Conservation (phyloP, 257 asterid genomes). For the Coffea eugenioides region DNA sequence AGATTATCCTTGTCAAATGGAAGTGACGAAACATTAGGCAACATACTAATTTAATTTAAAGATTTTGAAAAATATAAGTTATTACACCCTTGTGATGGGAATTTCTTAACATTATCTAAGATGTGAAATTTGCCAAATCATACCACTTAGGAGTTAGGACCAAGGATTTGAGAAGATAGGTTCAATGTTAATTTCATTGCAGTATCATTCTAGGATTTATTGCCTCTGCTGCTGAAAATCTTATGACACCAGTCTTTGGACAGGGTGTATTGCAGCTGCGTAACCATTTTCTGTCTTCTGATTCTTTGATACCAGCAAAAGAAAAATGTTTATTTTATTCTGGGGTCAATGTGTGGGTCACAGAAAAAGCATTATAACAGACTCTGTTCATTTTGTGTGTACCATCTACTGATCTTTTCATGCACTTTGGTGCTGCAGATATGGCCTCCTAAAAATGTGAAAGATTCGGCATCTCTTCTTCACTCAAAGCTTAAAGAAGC, state of each 20-base stretch:
- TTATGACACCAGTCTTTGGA: neutral
- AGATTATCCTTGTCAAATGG: neutral
- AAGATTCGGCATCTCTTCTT: slow-evolving; percentile 83
- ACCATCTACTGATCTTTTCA: neutral
- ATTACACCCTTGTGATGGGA: neutral
- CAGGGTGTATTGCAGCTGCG: too few relatives aligned
- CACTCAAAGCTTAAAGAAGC: slow-evolving; percentile 89
- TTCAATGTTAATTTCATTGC: neutral
- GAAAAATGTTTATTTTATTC: neutral
- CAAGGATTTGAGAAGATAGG: neutral
- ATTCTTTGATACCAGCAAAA: neutral
- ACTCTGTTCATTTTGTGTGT: neutral
- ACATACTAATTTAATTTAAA: too few relatives aligned
- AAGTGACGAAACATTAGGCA: neutral
- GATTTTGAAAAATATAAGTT: neutral
- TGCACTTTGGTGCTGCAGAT: slow-evolving; percentile 49
- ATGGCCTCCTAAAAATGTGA: slow-evolving; percentile 97
- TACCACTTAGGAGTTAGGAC: neutral
- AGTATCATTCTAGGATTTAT: neutral
- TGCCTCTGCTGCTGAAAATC: neutral
- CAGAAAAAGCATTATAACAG: neutral
- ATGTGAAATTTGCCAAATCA: neutral
- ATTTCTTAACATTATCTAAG: neutral
- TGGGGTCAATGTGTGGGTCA: neutral
- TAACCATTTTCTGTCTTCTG: neutral